Percentiles rank a stretch among this genome's conserved stretches.
Conservation (phyloP, 164 flowering plant genomes). For the Echeveria elegans region DNA sequence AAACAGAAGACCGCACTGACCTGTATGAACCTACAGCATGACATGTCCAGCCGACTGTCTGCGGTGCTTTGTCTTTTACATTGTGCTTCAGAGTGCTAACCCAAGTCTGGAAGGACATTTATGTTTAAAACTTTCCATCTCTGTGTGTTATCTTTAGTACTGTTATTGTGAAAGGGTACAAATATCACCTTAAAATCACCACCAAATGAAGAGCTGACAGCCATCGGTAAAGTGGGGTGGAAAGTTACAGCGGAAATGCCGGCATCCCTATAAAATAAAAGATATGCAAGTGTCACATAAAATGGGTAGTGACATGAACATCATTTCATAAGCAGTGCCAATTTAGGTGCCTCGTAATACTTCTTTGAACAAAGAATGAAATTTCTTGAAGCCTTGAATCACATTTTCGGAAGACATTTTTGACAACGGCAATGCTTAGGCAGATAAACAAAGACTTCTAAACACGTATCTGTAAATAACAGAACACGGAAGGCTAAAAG, state of each 20-base stretch:
- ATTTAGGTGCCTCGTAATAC: not conserved
- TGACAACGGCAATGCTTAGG: not conserved
- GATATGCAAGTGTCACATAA: not conserved
- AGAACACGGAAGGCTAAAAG: not conserved
- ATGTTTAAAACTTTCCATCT: not conserved
- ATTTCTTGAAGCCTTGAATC: not conserved
- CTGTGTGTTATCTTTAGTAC: not conserved
- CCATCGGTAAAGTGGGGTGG: conserved; percentile 65
- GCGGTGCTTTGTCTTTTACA: conserved; percentile 25
- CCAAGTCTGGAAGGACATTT: conserved; percentile 53
- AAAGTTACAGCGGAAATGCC: conserved; percentile 77
- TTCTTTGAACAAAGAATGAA: not conserved
- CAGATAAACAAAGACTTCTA: not conserved
- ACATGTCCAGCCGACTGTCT: conserved; percentile 72
- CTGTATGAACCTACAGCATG: conserved; percentile 92
- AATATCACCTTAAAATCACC: conserved; percentile 85
- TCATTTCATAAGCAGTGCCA: not conserved
- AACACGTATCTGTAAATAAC: not conserved
- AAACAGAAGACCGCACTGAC: conserved; percentile 40
- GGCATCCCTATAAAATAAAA: conserved; percentile 47
- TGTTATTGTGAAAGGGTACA: not conserved
- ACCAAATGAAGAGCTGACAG: conserved; percentile 76
- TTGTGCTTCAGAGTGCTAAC: conserved; percentile 26
- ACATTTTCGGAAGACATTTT: not conserved
- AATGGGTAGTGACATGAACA: not conserved